Percentiles rank a stretch among this genome's conserved stretches.
phyloP scores from a whole-genome alignment of 768 basidiomycete species.

The Cubamyces lactineus region DNA sequence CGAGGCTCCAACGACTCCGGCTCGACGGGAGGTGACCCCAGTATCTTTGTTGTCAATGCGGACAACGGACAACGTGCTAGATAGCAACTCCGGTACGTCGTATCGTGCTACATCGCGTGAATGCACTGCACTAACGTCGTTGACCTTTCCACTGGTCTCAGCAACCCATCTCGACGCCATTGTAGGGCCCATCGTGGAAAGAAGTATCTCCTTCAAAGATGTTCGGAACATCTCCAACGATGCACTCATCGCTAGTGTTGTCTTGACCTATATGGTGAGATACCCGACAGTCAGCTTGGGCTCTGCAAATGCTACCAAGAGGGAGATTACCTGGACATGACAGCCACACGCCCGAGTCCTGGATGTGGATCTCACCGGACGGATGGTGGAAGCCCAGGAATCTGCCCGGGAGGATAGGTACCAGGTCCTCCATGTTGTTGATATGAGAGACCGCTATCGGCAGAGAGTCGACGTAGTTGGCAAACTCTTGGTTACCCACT shows the following conservation, averaged over 20 bases:
- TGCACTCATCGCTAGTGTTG: constrained; percentile 55
- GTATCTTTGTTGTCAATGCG: too few species aligned
- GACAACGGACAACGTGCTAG: too few species aligned
- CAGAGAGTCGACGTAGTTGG: constrained; percentile 54
- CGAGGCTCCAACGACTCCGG: too few species aligned
- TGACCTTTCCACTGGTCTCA: constrained; percentile 1
- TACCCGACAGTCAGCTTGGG: too few species aligned
- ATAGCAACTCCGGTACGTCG: too few species aligned
- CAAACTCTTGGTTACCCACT: constrained; percentile 62
- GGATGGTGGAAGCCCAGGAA: constrained; percentile 54
- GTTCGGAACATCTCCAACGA: constrained; percentile 55
- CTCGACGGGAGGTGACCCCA: too few species aligned
- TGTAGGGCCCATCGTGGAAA: constrained; percentile 48
- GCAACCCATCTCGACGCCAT: constrained; percentile 33
- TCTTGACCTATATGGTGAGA: constrained; percentile 51
- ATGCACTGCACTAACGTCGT: too few species aligned
- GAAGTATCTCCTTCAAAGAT: constrained; percentile 47
- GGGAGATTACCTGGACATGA: constrained; percentile 43
- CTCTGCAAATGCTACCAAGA: neutral
- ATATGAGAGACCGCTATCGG: constrained; percentile 50
- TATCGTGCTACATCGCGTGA: constrained; percentile 6
- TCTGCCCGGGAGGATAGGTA: constrained; percentile 37
- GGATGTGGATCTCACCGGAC: constrained; percentile 43
- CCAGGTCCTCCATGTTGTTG: constrained; percentile 51
- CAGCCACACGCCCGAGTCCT: constrained; percentile 54